Base-by-base conservation (phyloP, 2,329 filamentous ascomycete species). In the Alternaria hordeiaustralica region DNA sequence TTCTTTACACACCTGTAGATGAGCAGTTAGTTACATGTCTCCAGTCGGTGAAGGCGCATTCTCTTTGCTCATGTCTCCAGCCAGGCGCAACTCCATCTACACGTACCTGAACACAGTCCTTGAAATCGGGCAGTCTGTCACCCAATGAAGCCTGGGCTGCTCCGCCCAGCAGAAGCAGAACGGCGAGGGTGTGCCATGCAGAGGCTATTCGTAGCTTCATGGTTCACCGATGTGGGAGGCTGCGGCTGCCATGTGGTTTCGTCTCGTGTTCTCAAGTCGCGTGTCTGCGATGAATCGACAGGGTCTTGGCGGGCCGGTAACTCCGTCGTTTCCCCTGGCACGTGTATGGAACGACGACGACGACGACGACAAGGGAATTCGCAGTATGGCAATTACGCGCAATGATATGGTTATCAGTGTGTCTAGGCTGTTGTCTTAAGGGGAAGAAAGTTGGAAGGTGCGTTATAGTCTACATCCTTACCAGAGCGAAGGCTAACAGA, bases 91-190 rank as follows among this genome's bases (percentile, higher is more conserved):
- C 43, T 56, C n/a, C 46, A 33, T 7, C 41, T 83, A 41, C 49
- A 53, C 49, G 49, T 84, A 97, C 95, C 85, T 93, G 82, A 57
- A 98, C 88, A 79, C 96, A 99, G 79, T 94, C 86, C 76, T 86
- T 87, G 79, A 99, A 99, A 75, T 97, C 94, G 18, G 93, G 93
- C 63, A 97, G 84, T 59, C 89, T 87, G 80, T 99, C 96, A 69
- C 96, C 96, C 53, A 89, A 74, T 5, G 94, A 97, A 26, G 94
- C 96, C 58, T 84, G 81, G 15, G 84, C 80, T 21, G 74, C 73
- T 44, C 78, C 78, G 59, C 47, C 49, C 65, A 76, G 55, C 76
- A 77, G 58, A 74, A 70, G 69, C 51, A 76, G 21, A 6, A 75
- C 33, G 36, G 69, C 69, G 61, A 68, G 15, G n/a, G 59, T 57